Base-by-base conservation (phyloP, 768 basidiomycete genomes). In the Russula dissimulans region DNA sequence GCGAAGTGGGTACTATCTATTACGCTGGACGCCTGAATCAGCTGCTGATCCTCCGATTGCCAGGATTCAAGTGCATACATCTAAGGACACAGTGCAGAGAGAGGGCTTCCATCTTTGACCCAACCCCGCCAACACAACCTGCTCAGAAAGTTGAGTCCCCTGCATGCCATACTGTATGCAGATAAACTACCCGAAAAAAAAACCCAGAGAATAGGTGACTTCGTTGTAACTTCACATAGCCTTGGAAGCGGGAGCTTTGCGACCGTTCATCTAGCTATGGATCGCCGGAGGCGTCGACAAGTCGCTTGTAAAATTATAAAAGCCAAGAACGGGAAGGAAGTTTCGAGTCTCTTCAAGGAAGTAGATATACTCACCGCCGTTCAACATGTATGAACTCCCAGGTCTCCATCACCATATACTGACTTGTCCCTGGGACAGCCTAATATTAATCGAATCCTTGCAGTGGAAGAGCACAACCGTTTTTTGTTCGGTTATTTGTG, bases 261-360 rank as follows among this genome's bases (percentile, higher is more conserved):
- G 0, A 86, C 84, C 1, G 90, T 92, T 1, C 85, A 90, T 67
- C 78, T 92, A 26, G 88, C 89, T 17, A 76, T 89, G 59, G 87
- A 89, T 67, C 80, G 77, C 10, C 69, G 72, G 9, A 80, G 76
- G 48, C 79, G 82, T 64, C 78, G 82, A 46, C 90, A 92, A 72
- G 87, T 89, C 31, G 90, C 90, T 22, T 91, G 89, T 71, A 92
- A 92, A 70, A 89, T 83, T 59, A 87, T 92, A 67, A 82, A 81
- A 65, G 79, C 76, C 1, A 83, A 82, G 69, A 80, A 79, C 54
- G 81, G 79, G 22, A 77, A 78, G 50, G 85, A 87, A 47, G 70
- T 81, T 29, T 75, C 72, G 4, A 79, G 82, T 65, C 80, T 87
- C 22, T 83, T 85, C 83, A 91, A 88, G 66, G 89, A 92, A 72